Percentiles rank a stretch among this genome's conserved stretches.
phyloP scores from a whole-genome alignment of 2,329 filamentous ascomycete species.

The Metarhizium guizhouense region DNA sequence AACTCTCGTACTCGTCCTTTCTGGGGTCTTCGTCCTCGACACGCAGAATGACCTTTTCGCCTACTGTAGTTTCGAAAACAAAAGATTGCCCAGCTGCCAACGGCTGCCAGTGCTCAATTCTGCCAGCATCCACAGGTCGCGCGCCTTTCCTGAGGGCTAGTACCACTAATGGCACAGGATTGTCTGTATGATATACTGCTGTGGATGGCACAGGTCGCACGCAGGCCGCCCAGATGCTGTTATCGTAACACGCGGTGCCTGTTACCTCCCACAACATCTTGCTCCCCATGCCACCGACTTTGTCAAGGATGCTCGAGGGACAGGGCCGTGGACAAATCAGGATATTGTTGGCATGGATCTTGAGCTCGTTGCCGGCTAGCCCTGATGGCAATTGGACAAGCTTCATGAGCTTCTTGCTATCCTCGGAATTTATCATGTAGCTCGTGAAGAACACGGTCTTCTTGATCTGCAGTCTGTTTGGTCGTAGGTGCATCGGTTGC shows the following conservation, averaged over 20 bases:
- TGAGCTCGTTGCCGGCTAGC: constrained; percentile 61
- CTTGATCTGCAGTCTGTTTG: constrained; percentile 58
- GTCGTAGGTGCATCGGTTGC: constrained; percentile 24
- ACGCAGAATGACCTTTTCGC: constrained; percentile 75
- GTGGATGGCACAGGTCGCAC: constrained; percentile 63
- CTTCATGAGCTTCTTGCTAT: constrained; percentile 62
- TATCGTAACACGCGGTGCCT: constrained; percentile 64
- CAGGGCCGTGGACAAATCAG: constrained; percentile 77
- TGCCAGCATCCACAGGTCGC: constrained; percentile 68
- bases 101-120: constrained; percentile 77
- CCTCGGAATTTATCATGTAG: constrained; percentile 68
- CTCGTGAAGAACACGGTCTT: constrained; percentile 88
- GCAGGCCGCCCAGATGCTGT: constrained; percentile 79
- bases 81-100: constrained; percentile 62
- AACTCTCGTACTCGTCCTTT: constrained; percentile 55
- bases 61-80: constrained; percentile 73
- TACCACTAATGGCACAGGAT: constrained; percentile 68
- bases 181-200: constrained; percentile 69
- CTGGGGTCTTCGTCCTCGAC: constrained; percentile 62
- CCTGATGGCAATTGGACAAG: constrained; percentile 57
- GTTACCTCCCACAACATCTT: constrained; percentile 80
- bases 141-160: constrained; percentile 70
- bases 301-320: constrained; percentile 62
- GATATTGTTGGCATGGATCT: constrained; percentile 80
- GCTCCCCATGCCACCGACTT: constrained; percentile 77